These are phyloP conservation scores for Exophiala mesophila DNA, from an alignment of 2,329 filamentous ascomycete species.

Conservation along the genomic window DNA sequence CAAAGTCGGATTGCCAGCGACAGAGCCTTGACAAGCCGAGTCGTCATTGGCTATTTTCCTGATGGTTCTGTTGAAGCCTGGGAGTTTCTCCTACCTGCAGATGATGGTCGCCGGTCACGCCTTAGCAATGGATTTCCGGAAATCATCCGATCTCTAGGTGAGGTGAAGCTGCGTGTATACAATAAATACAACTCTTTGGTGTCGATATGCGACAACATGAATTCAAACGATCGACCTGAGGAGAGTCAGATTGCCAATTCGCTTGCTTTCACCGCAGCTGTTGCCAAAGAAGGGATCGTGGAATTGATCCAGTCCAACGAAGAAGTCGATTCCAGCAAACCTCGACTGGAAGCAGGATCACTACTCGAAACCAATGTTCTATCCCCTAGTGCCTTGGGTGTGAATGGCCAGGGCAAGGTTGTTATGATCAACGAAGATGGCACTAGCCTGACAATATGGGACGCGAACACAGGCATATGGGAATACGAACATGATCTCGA, in stretches of 20 bases:
- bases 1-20: slow-evolving; percentile 19
- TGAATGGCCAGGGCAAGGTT: slow-evolving; percentile 58
- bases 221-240: slow-evolving; percentile 11
- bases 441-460: slow-evolving; percentile 83
- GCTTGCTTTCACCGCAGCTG: slow-evolving; percentile 13
- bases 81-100: slow-evolving; percentile 17
- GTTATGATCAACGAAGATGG: slow-evolving; percentile 71
- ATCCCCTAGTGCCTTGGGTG: slow-evolving; percentile 13
- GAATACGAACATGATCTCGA: slow-evolving; percentile 76
- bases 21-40: slow-evolving; percentile 21
- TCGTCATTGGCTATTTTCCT: slow-evolving; percentile 16
- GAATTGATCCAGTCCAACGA: slow-evolving; percentile 21
- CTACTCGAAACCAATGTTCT: slow-evolving; percentile 15
- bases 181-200: slow-evolving; percentile 13
- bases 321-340: slow-evolving; percentile 19
- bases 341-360: slow-evolving; percentile 11
- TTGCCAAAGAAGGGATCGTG: slow-evolving; percentile 17
- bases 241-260: slow-evolving; percentile 10
- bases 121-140: slow-evolving; percentile 14
- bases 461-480: slow-evolving; percentile 72
- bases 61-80: slow-evolving; percentile 16
- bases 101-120: slow-evolving; percentile 1
- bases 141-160: slow-evolving; percentile 17
- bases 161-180: slow-evolving; percentile 13
- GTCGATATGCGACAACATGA: slow-evolving; percentile 24